Base-by-base conservation (phyloP, 352 stramenopile species). In the Thalassiosira mediterranea region DNA sequence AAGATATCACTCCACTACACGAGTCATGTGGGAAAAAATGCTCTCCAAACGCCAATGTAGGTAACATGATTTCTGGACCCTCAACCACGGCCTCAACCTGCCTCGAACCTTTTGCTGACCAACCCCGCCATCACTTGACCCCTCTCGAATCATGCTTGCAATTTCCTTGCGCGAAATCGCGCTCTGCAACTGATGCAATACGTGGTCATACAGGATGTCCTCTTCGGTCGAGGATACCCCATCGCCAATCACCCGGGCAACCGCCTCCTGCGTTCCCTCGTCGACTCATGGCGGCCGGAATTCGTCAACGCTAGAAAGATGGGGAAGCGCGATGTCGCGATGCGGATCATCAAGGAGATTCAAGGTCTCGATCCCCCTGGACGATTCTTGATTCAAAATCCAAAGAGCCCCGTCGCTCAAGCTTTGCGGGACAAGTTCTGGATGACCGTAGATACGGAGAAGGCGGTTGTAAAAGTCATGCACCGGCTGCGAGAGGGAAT, bases 201-300 rank as follows among this genome's bases (percentile, higher is more conserved):
- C n/a, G n/a, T n/a, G 34, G 34, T 53, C 8, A 7, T n/a, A 21
- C 49, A 59, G 49, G 49, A 59, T 21, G 28, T 59, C 28, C 49
- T 59, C 21, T 38, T 59, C 49, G 49, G 49, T 21, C 49, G 49
- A 40, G 49, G 49, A 19, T 40, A 59, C 49, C 4, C 10, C 23
- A 59, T 59, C 28, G 10, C 21, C 23, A 7, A n/a, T 8, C 49
- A 59, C 28, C 49, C 25, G 4, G 49, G 49, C 49, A 59, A 59
- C 28, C 48, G 7, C 7, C 13, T 5, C 21, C 17, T 59, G 7
- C 49, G 49, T 5, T 11, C 49, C 28, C 5, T 59, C 4, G 49
- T 59, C 49, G 49, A 13, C 15, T 13, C 21, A 19, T 11, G 49
- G 7, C 48, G 38, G 19, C 23, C 13, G 5, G 49, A 59, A 8